Percentiles rank a stretch among this genome's conserved stretches.
Conservation (phyloP, 2,329 filamentous ascomycete species). For the Fusarium robinianum region DNA sequence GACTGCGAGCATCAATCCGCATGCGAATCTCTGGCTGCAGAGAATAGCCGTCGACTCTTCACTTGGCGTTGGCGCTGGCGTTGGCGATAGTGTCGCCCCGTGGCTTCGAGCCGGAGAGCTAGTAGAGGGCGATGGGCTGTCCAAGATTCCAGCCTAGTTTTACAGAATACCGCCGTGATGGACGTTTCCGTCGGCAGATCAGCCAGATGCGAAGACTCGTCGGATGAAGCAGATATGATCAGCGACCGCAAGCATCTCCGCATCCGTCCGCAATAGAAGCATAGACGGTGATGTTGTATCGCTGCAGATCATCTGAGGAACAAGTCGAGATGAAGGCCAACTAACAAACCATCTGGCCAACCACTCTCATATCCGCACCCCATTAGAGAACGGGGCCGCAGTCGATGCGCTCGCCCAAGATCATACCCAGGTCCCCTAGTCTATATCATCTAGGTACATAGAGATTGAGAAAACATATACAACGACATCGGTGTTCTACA, state of each 20-base stretch:
- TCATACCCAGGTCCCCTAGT: too few species aligned
- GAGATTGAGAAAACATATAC: conserved; percentile 3
- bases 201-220: too few species aligned
- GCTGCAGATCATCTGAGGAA: conserved; percentile 16
- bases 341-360: too few species aligned
- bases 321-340: too few species aligned
- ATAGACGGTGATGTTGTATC: conserved; percentile 21
- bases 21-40: neutral
- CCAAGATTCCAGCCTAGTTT: conserved; percentile 11
- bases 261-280: conserved; percentile 6
- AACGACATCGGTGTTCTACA: neutral
- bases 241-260: conserved; percentile 6
- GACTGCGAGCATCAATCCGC: neutral
- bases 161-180: neutral
- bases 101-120: conserved; percentile 4
- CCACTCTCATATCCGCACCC: too few species aligned
- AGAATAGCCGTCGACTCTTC: neutral
- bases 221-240: conserved; percentile 1
- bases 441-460: conserved; percentile 1
- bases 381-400: too few species aligned
- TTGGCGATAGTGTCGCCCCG: conserved; percentile 3
- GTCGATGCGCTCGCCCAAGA: too few species aligned
- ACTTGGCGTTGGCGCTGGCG: conserved; percentile 11
- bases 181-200: neutral
- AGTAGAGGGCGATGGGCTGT: conserved; percentile 9